Base-by-base conservation (phyloP, 441 rosid genomes). In the Jatropha multifida region DNA sequence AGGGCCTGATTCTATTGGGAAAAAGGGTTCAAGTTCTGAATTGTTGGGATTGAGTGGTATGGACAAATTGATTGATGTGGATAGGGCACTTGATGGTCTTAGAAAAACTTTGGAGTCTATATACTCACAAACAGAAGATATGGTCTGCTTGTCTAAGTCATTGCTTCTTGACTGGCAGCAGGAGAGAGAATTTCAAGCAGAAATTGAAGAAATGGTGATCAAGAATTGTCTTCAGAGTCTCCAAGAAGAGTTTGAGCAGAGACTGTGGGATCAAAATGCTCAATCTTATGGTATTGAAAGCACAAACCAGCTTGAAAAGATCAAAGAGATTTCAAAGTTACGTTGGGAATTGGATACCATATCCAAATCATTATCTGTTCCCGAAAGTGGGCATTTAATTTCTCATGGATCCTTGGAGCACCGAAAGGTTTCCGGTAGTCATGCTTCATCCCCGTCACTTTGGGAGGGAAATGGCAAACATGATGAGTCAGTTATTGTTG, bases 281-380 rank as follows among this genome's bases (percentile, higher is more conserved):
- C 77, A 20, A 68, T 74, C 78, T 78, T 78, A 69, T 78, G 80
- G 75, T 62, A 68, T 77, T 62, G 86, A 78, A 67, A 84, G 77
- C 79, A 59, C 84, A 55, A 76, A 73, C 27, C 84, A 84, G 80
- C 72, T 68, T 42, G 83, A 87, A 69, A 92, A 81, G 82, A 74
- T 86, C 48, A 85, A 88, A 77, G 94, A 92, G 82, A 81, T 96
- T 68, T 87, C 88, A 23, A 73, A 77, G 76, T 82, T 96, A 80
- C 93, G 90, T 61, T 85, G 87, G 78, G 98, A 96, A 78, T 75
- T 96, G 68, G 94, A 85, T 80, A 79, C 81, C 54, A 83, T 96
- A 61, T 82, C 89, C 72, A 88, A 87, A 69, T 82, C 86, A 20
- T 80, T 92, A 52, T 77, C 79, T 15, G 74, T 72, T 80, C 83